These are phyloP conservation scores for Austropuccinia psidii DNA, from an alignment of 1,284 basidiomycete species.

Conservation along the genomic window DNA sequence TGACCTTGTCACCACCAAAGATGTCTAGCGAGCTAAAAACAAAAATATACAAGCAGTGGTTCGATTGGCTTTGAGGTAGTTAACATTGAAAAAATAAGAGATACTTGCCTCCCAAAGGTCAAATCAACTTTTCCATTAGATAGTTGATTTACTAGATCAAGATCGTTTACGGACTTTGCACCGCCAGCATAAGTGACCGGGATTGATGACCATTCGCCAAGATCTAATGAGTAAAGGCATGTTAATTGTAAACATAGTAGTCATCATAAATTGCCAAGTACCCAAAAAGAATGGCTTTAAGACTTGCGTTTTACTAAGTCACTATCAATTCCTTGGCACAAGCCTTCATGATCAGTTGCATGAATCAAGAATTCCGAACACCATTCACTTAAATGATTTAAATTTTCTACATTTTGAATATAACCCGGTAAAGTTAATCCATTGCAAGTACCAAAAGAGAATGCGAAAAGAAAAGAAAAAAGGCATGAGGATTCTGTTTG, in stretches of 20 bases:
- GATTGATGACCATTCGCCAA: slow-evolving; percentile 84
- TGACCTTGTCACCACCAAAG: slow-evolving; percentile 68
- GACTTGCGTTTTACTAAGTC: slow-evolving; percentile 68
- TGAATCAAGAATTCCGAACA: slow-evolving; percentile 95
- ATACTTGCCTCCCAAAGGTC: slow-evolving; percentile 78
- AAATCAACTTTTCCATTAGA: slow-evolving; percentile 83
- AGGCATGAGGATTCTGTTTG: neutral
- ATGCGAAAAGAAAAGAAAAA: neutral
- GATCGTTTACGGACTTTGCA: slow-evolving; percentile 77
- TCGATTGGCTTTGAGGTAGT: neutral
- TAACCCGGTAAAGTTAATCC: slow-evolving; percentile 40
- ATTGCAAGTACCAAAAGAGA: slow-evolving; percentile 35
- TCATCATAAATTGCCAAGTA: slow-evolving; percentile 20
- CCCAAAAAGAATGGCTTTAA: neutral
- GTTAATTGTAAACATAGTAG: too few species aligned
- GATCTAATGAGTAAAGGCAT: too few species aligned
- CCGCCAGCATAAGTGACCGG: slow-evolving; percentile 97
- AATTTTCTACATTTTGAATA: slow-evolving; percentile 54
- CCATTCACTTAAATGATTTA: slow-evolving; percentile 62
- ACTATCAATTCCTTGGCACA: slow-evolving; percentile 94
- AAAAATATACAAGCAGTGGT: neutral
- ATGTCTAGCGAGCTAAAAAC: slow-evolving; percentile 64
- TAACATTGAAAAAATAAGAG: neutral
- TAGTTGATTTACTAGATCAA: slow-evolving; percentile 71
- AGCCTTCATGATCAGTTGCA: slow-evolving; percentile 93